Evolutionary conservation across 306 rosid species (phyloP).

Genomic region (Trifolium pratense): DNA sequence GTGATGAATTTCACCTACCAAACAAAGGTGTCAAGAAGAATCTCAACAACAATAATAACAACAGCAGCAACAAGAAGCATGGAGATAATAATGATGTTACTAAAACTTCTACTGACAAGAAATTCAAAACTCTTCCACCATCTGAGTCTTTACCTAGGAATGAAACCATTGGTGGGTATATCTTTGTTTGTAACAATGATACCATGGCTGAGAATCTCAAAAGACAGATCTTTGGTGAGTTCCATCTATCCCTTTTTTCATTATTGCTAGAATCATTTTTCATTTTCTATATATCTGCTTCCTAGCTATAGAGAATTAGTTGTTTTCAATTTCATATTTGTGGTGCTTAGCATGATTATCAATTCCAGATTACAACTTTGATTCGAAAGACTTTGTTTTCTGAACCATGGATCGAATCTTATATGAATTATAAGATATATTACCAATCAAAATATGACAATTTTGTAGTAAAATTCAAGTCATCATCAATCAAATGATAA

Average conservation of each 20-base stretch:
- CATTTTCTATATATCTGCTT: not conserved
- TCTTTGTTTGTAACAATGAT: conserved; percentile 95
- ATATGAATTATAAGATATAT: not conserved
- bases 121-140: conserved; percentile 83
- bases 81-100: conserved; percentile 50
- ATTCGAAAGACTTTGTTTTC: not conserved
- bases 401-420: not conserved
- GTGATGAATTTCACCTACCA: conserved; percentile 49
- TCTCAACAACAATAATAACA: conserved; percentile 31
- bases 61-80: conserved; percentile 48
- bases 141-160: conserved; percentile 78
- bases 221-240: conserved; percentile 84
- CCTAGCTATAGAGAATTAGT: not conserved
- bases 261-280: not conserved
- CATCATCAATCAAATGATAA: not conserved
- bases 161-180: conserved; percentile 86
- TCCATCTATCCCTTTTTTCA: not conserved
- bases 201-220: conserved; percentile 93
- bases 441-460: no score
- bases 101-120: conserved; percentile 62
- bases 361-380: not conserved
- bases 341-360: not conserved
- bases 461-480: not conserved
- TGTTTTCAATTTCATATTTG: not conserved
- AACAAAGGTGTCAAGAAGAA: conserved; percentile 54